A percentile compares a stretch with the other conserved stretches of the same genome.
These are phyloP conservation scores for Nepenthes alata DNA, from an alignment of 179 eudicot species.

Conservation along the genomic window DNA sequence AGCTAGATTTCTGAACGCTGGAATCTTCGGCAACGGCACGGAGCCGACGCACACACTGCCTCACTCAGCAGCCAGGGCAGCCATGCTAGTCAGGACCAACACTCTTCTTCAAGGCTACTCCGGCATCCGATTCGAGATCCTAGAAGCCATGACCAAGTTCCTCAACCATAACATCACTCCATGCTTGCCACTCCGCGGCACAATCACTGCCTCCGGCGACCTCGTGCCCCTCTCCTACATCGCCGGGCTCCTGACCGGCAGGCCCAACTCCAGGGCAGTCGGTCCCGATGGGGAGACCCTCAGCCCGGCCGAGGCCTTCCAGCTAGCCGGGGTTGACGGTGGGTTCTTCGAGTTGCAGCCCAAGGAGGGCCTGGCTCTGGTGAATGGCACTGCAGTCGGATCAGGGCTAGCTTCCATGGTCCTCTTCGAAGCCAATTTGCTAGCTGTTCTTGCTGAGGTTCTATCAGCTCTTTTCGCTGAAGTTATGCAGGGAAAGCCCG, in stretches of 20 bases:
- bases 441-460: conserved; percentile 37
- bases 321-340: conserved; percentile 29
- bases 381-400: conserved; percentile 45
- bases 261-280: conserved; percentile 45
- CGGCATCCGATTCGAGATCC: conserved; percentile 16
- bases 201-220: conserved; percentile 20
- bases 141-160: conserved; percentile 17
- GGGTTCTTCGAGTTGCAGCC: conserved; percentile 57
- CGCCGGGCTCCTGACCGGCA: conserved; percentile 52
- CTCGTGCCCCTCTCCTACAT: conserved; percentile 59
- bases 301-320: conserved; percentile 35
- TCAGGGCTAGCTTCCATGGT: conserved; percentile 20
- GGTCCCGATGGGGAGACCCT: conserved; percentile 33
- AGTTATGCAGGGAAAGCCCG: conserved; percentile 60
- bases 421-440: conserved; percentile 42
- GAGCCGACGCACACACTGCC: conserved; percentile 10
- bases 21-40: conserved; percentile 8
- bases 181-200: conserved; percentile 13
- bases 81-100: conserved; percentile 14
- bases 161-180: conserved; percentile 14
- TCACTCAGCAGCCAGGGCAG: conserved; percentile 8
- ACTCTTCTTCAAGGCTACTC: conserved; percentile 18
- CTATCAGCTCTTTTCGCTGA: conserved; percentile 50
- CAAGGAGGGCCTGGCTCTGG: conserved; percentile 55
- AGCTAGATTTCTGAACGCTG: conserved; percentile 11